Conservation (phyloP, 2,329 filamentous ascomycete genomes). For the Aspergillus tubingensis region DNA sequence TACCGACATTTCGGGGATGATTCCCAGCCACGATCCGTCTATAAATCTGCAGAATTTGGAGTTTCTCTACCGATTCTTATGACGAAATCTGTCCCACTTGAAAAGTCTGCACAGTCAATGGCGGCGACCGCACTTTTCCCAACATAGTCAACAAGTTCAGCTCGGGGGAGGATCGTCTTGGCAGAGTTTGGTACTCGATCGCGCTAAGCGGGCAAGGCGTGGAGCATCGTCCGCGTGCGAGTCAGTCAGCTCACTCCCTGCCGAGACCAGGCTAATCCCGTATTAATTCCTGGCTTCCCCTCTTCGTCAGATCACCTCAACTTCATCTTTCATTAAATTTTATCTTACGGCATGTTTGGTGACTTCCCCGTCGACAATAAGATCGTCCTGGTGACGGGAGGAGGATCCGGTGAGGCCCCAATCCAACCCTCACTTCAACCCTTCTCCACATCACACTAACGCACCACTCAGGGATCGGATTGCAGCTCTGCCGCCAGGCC, state of each 20-base stretch:
- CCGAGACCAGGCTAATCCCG: neutral
- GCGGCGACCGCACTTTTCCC: too few species aligned
- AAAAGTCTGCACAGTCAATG: too few species aligned
- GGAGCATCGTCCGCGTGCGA: too few species aligned
- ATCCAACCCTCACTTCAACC: neutral
- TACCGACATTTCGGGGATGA: neutral
- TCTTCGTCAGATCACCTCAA: neutral
- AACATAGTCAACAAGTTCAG: too few species aligned
- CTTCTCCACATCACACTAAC: neutral
- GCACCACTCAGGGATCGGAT: constrained; percentile 6
- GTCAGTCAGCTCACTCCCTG: too few species aligned
- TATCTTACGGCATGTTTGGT: constrained; percentile 13
- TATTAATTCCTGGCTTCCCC: neutral
- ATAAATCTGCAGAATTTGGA: constrained; percentile 16
- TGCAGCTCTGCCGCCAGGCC: neutral
- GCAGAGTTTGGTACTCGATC: neutral
- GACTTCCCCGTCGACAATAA: constrained; percentile 6
- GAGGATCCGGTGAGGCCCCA: constrained; percentile 2
- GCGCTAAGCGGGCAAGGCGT: neutral
- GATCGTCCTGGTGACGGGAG: constrained; percentile 6
- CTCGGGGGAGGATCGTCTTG: too few species aligned
- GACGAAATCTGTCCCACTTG: neutral
- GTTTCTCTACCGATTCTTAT: constrained; percentile 18
- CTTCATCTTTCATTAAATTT: neutral
- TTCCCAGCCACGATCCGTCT: neutral